Evolutionary conservation across 345 rosid species (phyloP), one percentile per base, ranked within the genome.

Genomic region (Sonneratia caseolaris): DNA sequence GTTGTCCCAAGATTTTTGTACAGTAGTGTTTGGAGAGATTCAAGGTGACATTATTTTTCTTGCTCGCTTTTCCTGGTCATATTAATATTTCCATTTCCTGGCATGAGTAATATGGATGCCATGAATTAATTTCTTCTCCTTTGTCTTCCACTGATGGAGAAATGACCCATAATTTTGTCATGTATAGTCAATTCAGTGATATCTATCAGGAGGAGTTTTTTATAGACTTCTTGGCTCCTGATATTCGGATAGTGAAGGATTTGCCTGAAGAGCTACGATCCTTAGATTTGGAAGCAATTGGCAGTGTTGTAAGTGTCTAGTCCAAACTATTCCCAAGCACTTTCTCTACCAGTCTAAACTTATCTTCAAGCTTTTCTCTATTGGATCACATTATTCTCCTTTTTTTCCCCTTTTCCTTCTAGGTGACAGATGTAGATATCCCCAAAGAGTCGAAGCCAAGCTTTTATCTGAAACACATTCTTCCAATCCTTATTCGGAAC

Each of bases 1-100:
- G 94, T 92, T 73, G 75, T 95, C 77, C 98, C 99, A 4, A 92
- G 80, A 77, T 90, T 92, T 78, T 83, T 95, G 92, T 89, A 87
- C 86, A 92, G 99, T 61, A 91, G 91, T 72, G 99, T 95, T 66
- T 92, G 98, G 98, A 88, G 81, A 72, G 99, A 95, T 79, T 76
- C 81, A 74, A 95, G 99, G 99, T 95, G 75, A 86, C 38, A 59
- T 59, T 75, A 67, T 68, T 53, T 73, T 56, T 24, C 70, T 37
- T 49, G 69, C 70, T 66, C 71, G 71, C 82, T 72, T 70, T 68
- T 75, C 71, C 38, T 47, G 38, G 35, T 74, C 75, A n/a, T 59
- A 19, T 57, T n/a, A 57, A 21, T n/a, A 22, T 57, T n/a, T 57
- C n/a, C 13, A 22, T 57, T 57, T 6, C 64, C 32, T 57, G 64